Percentiles rank a stretch among this genome's conserved stretches.
These are phyloP conservation scores for Fraxinus sp. DNA, from an alignment of 305 asterid species.

Conservation along the genomic window DNA sequence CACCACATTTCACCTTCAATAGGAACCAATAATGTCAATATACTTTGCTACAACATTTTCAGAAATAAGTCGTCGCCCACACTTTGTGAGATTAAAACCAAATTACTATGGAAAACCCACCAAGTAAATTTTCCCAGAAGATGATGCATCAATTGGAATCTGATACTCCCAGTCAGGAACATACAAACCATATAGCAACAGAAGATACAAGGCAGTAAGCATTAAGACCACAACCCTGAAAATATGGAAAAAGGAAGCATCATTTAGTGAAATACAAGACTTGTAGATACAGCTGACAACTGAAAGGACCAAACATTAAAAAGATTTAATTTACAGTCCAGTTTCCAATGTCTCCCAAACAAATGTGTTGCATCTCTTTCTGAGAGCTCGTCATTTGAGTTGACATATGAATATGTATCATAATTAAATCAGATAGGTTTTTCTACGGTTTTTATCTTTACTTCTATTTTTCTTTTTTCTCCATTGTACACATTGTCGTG, in stretches of 20 bases:
- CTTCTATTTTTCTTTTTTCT: not conserved
- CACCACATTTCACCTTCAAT: constrained; percentile 59
- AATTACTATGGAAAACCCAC: constrained; percentile 30
- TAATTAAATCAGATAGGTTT: not conserved
- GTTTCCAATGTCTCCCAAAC: not conserved
- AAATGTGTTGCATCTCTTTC: not conserved
- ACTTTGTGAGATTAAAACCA: not conserved
- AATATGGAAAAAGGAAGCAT: not conserved
- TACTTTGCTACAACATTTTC: not conserved
- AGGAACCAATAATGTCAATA: constrained; percentile 17
- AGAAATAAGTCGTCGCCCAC: not conserved
- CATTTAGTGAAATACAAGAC: constrained; percentile 9
- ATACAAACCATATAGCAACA: constrained; percentile 51
- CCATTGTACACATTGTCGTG: not conserved
- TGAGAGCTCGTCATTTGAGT: not conserved
- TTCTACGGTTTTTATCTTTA: not conserved
- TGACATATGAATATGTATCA: not conserved
- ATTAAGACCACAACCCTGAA: constrained; percentile 49
- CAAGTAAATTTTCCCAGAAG: constrained; percentile 30
- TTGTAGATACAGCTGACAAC: not conserved
- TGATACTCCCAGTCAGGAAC: constrained; percentile 71
- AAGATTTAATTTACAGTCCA: not conserved
- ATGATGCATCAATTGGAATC: constrained; percentile 41
- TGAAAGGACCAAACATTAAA: not conserved
- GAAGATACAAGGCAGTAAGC: constrained; percentile 47